Percentiles rank a stretch among this genome's conserved stretches.
phyloP scores from a whole-genome alignment of 2,329 filamentous ascomycete species.

The Monosporascus sp. region DNA sequence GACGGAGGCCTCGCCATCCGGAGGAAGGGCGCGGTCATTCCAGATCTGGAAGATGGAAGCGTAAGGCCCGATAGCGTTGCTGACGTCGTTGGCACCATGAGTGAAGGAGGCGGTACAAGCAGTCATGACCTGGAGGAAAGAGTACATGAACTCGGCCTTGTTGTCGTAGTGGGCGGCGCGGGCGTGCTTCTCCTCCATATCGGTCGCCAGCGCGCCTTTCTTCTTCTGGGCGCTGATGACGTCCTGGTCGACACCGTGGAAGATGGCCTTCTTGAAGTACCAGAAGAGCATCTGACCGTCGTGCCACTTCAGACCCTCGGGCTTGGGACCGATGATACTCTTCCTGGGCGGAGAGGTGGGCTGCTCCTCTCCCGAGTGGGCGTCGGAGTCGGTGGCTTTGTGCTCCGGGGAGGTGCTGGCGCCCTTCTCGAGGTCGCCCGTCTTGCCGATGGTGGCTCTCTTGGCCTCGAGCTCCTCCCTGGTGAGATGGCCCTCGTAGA shows the following conservation, averaged over 20 bases:
- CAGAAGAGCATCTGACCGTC: constrained; percentile 28
- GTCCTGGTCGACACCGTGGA: constrained; percentile 40
- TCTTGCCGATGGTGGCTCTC: constrained; percentile 23
- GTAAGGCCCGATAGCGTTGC: constrained; percentile 58
- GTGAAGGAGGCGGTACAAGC: constrained; percentile 59
- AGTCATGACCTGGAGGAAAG: constrained; percentile 55
- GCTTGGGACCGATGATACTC: constrained; percentile 17
- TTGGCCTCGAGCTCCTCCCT: constrained; percentile 44
- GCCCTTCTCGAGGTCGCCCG: constrained; percentile 19
- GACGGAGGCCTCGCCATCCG: constrained; percentile 40
- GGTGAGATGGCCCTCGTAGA: constrained; percentile 53
- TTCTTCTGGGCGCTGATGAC: constrained; percentile 33
- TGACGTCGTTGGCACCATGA: constrained; percentile 63
- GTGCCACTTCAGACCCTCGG: constrained; percentile 14
- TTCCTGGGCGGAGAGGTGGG: constrained; percentile 4
- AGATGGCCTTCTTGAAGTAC: constrained; percentile 15
- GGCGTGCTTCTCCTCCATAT: constrained; percentile 51
- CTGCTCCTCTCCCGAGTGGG: constrained; percentile 5
- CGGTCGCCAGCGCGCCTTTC: constrained; percentile 42
- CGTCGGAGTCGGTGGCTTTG: constrained; percentile 8
- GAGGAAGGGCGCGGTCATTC: constrained; percentile 38
- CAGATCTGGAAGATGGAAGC: constrained; percentile 59
- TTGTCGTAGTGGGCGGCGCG: constrained; percentile 57
- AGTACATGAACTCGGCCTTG: constrained; percentile 55
- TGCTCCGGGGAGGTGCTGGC: constrained; percentile 9